Base-by-base conservation (phyloP, 1,139 yeast genomes). In the Diutina scorzettiae region DNA sequence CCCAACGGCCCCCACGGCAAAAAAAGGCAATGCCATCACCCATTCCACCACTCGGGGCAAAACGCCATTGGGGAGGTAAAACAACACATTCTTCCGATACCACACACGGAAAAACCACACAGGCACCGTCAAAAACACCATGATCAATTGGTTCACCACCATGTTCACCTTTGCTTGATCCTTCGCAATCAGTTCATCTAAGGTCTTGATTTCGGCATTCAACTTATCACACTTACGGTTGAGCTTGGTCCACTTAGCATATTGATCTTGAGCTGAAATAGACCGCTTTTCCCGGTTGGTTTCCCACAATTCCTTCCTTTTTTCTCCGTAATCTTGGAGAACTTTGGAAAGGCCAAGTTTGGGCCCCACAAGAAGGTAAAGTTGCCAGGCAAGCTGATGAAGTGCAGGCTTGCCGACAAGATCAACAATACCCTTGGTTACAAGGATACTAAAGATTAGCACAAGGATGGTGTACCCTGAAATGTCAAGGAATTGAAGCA, bases 231-330 rank as follows among this genome's bases (percentile, higher is more conserved):
- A 63, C 51, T 72, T 73, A 42, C 98, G 72, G 53, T 86, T 89
- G 48, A 89, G 69, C 57, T 86, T 86, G 3, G 97, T 94, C 98
- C 98, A 91, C 53, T 75, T 80, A 40, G 97, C 96, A 58, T 89
- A 91, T 53, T 91, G 80, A 56, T 91, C 96, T 58, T 89, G 96
- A 5, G 96, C 93, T 47, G 87, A 76, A 14, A 89, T 73, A 7
- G 70, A 53, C 39, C 76, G 64, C 48, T 87, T 72, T 50, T 80
- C 76, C 12, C 63, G 64, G 48, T 72, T 65, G 23, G 78, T 55
- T 21, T 62, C 58, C 7, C 59, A 54, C 40, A 81, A 73, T 50
- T 80, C 73, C 7, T 54, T 51, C 45, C 71, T 66, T 46, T 71
- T 63, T 2, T 48, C 47, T 7, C 64, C 57, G 41, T 76, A 62